A percentile compares a stretch with the other conserved stretches of the same genome.
These are phyloP conservation scores for Quercus glauca DNA, from an alignment of 306 rosid genomes.

Conservation along the genomic window DNA sequence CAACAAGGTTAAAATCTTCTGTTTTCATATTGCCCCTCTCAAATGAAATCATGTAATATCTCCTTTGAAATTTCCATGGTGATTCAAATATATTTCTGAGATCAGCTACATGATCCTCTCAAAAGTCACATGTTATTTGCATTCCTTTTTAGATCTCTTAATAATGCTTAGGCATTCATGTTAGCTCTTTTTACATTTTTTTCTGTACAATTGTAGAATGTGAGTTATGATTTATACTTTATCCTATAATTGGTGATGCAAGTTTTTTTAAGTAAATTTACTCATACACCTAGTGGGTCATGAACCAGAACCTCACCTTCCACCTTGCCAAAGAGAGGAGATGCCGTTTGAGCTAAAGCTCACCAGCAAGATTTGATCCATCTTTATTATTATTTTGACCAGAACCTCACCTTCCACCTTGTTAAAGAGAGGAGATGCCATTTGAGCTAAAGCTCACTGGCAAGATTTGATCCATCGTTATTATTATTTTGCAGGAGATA, in stretches of 20 bases:
- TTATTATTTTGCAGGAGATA: too few species aligned
- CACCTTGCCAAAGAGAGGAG: too few species aligned
- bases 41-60: background rate
- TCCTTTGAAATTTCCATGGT: background rate
- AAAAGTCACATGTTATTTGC: background rate
- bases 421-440: too few species aligned
- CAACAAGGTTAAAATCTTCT: slow-evolving; percentile 56
- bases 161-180: background rate
- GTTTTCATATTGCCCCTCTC: slow-evolving; percentile 9
- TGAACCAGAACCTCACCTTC: background rate
- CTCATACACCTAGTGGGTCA: background rate
- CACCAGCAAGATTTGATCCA: background rate
- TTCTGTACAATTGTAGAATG: background rate
- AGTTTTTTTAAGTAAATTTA: too few species aligned
- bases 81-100: background rate
- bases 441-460: background rate
- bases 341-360: background rate
- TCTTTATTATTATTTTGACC: background rate
- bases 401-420: too few species aligned
- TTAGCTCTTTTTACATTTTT: background rate
- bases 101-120: background rate
- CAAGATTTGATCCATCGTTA: background rate
- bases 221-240: too few species aligned
- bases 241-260: too few species aligned
- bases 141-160: background rate